phyloP scores from a whole-genome alignment of 768 basidiomycete genomes.

The Mrakia gelida region DNA sequence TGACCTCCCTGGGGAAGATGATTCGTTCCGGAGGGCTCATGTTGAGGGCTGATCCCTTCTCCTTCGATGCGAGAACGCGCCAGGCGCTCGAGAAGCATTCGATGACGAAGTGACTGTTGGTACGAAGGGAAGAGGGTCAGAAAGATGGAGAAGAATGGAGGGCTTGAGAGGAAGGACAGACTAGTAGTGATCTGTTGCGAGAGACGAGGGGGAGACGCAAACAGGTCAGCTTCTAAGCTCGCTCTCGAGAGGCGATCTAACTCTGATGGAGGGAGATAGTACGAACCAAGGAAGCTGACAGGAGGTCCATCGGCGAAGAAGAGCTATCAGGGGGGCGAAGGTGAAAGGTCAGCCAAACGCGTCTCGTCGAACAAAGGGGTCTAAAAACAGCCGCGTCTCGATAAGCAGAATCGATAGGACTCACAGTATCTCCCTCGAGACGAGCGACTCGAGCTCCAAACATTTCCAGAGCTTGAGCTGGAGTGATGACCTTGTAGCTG shows the following conservation, averaged over 20 bases:
- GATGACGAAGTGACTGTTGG: conserved; percentile 21
- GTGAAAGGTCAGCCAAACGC: not conserved
- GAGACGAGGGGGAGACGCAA: not conserved
- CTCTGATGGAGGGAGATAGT: not conserved
- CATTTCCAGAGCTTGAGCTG: conserved; percentile 1
- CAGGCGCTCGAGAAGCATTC: conserved; percentile 28
- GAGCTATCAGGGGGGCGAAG: not conserved
- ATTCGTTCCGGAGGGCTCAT: conserved; percentile 21
- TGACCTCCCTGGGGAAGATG: conserved; percentile 20
- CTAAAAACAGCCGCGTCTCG: not conserved
- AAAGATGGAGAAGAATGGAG: not conserved
- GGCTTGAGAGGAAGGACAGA: not conserved
- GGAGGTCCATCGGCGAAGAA: conserved; percentile 27
- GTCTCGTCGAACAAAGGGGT: not conserved
- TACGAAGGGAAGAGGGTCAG: not conserved
- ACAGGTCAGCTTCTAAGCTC: not conserved
- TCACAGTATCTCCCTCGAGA: conserved; percentile 22
- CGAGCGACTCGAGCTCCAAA: conserved; percentile 16
- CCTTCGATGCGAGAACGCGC: conserved; percentile 14
- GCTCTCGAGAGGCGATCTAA: not conserved
- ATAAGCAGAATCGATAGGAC: not conserved
- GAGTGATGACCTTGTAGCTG: conserved; percentile 25
- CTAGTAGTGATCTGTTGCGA: conserved; percentile 21
- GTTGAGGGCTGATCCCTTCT: not conserved
- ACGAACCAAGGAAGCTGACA: conserved; percentile 23